Evolutionary conservation across 495 filamentous ascomycete genomes (phyloP), one percentile per base, ranked within the genome.

Genomic region (Lasiosphaeria miniovina): DNA sequence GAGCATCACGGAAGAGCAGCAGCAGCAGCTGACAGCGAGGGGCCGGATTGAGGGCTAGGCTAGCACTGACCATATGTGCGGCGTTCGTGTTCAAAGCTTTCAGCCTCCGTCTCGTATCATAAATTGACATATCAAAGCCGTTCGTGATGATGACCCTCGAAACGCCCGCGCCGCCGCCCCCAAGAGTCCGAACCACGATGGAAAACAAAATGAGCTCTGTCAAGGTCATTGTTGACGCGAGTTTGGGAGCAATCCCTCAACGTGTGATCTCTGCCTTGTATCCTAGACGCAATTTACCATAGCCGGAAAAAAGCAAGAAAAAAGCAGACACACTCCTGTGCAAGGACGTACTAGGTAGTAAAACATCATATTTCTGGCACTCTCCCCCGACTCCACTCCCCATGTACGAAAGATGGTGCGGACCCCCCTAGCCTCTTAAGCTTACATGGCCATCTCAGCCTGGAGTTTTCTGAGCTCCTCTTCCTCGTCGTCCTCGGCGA

Each of bases 381-480:
- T 51, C 49, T 51, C 32, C 24, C 3, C 49, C 49, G n/a, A 51
- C 17, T 11, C 49, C 17, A 5, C 2, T n/a, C 12, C 15, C 43
- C 43, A 11, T n/a, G 43, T 15, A 34, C 34, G 32, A 49, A 52
- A 24, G 17, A 34, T 52, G 43, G 45, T 40, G 53, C 54, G 11
- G 45, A 15, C 1, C 48, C 14, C 17, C 14, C 43, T 32, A 48
- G 51, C 33, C 3, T 46, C n/a, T 15, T 17, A 33, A 32, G 54
- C 57, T 85, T 74, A 92, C 88, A 97, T 96, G 58, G 93, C 92
- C 94, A 98, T 98, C 76, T 97, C 94, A 45, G 91, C 93, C 74
- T 93, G 91, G 66, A 98, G 73, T 75, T 94, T 96, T 71, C 86
- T 84, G 68, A 99, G 80, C 77, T 99, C 95, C 64, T 87, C 93